Percentiles rank a stretch among this genome's conserved stretches.
phyloP scores from a whole-genome alignment of 352 stramenopile species.

The Phytophthora rubi region DNA sequence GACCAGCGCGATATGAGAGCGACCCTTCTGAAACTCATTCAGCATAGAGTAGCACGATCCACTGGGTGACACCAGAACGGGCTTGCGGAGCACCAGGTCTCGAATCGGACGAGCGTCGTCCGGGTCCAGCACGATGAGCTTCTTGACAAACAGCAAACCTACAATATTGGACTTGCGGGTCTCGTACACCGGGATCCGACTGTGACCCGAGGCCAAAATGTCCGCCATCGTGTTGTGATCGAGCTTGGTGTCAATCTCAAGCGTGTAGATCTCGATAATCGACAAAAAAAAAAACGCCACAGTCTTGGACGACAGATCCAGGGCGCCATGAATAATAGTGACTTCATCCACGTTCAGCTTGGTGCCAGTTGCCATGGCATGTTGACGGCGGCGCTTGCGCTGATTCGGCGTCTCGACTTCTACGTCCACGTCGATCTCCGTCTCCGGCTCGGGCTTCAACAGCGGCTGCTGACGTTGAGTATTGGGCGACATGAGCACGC shows the following conservation, averaged over 20 bases:
- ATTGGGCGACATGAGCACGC: conserved; percentile 32
- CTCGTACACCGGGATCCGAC: conserved; percentile 90
- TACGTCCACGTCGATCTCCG: conserved; percentile 12
- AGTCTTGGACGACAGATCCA: conserved; percentile 90
- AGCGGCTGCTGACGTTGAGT: conserved; percentile 33
- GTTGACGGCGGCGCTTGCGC: conserved; percentile 33
- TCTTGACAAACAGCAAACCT: conserved; percentile 89
- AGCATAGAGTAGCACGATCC: conserved; percentile 89
- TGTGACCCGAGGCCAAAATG: conserved; percentile 89
- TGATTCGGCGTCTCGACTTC: conserved; percentile 27
- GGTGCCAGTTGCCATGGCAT: conserved; percentile 46
- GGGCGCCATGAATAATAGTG: conserved; percentile 91
- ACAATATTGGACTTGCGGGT: conserved; percentile 74
- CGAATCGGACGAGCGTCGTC: conserved; percentile 70
- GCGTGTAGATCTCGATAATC: conserved; percentile 88
- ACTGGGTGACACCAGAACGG: conserved; percentile 83
- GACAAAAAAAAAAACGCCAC: too few relatives aligned
- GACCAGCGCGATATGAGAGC: conserved; percentile 86
- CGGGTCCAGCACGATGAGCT: conserved; percentile 91
- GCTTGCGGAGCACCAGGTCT: conserved; percentile 71
- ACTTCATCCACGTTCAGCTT: conserved; percentile 86
- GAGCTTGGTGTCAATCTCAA: conserved; percentile 82
- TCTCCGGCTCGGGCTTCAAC: conserved; percentile 31
- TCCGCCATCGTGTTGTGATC: conserved; percentile 75
- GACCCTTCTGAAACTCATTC: conserved; percentile 92